Conservation (phyloP, 2,329 filamentous ascomycete genomes). For the Orbilia ellipsospora region DNA sequence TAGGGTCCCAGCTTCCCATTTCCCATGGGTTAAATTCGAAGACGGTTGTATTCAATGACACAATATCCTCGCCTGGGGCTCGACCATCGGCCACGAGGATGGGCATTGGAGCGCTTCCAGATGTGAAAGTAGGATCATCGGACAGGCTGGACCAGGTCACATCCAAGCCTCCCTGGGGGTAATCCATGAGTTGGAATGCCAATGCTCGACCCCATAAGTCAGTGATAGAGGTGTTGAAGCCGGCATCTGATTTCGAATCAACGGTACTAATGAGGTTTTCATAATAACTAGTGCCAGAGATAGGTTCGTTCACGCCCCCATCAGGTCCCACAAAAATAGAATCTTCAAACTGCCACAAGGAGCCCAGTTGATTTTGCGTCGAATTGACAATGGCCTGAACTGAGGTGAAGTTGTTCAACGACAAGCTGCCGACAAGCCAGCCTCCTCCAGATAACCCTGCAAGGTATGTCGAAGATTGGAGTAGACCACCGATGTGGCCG, state of each 20-base stretch:
- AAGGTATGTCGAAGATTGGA: slow-evolving; percentile 84
- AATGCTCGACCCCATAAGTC: slow-evolving; percentile 75
- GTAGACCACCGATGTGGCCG: slow-evolving; percentile 80
- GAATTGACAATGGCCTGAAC: slow-evolving; percentile 39
- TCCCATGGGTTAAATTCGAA: slow-evolving; percentile 84
- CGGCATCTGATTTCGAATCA: slow-evolving; percentile 71
- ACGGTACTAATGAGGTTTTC: slow-evolving; percentile 70
- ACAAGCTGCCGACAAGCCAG: slow-evolving; percentile 86
- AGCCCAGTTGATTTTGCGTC: slow-evolving; percentile 57
- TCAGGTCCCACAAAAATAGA: slow-evolving; percentile 70
- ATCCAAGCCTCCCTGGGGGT: slow-evolving; percentile 63
- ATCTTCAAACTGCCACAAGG: slow-evolving; percentile 73
- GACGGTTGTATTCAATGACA: slow-evolving; percentile 78
- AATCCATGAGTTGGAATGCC: slow-evolving; percentile 40
- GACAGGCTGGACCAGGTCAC: slow-evolving; percentile 87
- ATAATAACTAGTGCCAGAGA: slow-evolving; percentile 68
- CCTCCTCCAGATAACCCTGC: slow-evolving; percentile 83
- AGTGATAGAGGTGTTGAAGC: slow-evolving; percentile 78
- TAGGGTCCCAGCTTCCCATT: slow-evolving; percentile 80
- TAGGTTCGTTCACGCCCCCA: slow-evolving; percentile 50
- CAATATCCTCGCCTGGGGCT: slow-evolving; percentile 70
- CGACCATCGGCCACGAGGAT: slow-evolving; percentile 78
- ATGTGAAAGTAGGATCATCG: slow-evolving; percentile 70
- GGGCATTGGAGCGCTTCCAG: slow-evolving; percentile 75
- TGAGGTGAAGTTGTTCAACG: slow-evolving; percentile 65